Evolutionary conservation across 2,329 filamentous ascomycete species (phyloP).

Genomic region (Acephala macrosclerotiorum): DNA sequence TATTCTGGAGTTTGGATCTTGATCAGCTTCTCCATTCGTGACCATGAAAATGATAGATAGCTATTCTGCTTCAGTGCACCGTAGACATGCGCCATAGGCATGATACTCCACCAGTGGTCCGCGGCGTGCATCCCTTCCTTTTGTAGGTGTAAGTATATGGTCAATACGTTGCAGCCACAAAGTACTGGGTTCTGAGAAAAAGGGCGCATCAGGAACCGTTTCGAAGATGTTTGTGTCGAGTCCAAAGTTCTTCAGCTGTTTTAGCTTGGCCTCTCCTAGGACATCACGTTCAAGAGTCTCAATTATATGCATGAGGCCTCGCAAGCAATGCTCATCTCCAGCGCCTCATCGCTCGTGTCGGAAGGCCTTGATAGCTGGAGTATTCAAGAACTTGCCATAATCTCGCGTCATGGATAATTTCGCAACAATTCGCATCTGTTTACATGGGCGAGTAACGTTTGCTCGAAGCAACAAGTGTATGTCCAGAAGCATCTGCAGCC

Average conservation of each 20-base stretch:
- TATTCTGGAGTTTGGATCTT: background rate
- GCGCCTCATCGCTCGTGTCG: background rate
- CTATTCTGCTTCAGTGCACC: background rate
- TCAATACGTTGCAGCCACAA: background rate
- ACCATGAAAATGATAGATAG: background rate
- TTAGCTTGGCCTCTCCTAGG: background rate
- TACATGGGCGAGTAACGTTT: background rate
- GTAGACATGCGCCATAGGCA: background rate
- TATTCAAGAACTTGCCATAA: background rate
- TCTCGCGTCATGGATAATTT: background rate
- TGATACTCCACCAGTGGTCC: background rate
- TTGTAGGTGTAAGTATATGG: background rate
- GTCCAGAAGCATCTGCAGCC: background rate
- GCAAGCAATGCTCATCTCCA: background rate
- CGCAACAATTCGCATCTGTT: background rate
- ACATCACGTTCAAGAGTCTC: too few species aligned
- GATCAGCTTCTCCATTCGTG: background rate
- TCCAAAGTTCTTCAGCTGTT: background rate
- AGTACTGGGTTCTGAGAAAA: background rate
- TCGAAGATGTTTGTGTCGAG: background rate
- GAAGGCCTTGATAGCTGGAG: background rate
- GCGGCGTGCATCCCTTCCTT: background rate
- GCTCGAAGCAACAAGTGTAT: background rate
- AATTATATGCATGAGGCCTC: too few species aligned
- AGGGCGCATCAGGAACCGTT: background rate